These are phyloP conservation scores for Strobilomyces confusus DNA, from an alignment of 768 basidiomycete species.

Conservation along the genomic window DNA sequence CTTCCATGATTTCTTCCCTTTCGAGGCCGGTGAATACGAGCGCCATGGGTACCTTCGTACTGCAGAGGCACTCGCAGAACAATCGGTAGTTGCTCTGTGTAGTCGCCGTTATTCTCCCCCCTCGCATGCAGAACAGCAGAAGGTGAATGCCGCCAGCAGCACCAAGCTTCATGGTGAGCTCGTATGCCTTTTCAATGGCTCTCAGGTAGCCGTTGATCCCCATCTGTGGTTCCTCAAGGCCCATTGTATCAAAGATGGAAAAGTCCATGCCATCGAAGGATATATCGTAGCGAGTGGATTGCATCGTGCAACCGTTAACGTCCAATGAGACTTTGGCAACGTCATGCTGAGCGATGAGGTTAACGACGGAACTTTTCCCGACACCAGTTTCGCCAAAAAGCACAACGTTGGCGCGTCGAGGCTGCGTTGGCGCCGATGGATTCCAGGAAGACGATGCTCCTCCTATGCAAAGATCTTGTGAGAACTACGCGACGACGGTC, in stretches of 20 bases:
- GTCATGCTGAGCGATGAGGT: constrained; percentile 24
- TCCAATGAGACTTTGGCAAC: constrained; percentile 26
- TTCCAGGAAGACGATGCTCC: background rate
- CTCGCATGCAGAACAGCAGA: constrained; percentile 36
- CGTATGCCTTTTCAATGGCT: constrained; percentile 27
- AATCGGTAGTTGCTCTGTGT: no score
- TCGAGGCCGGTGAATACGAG: constrained; percentile 32
- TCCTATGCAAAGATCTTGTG: constrained; percentile 3
- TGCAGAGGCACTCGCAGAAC: constrained; percentile 36
- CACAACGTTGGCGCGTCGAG: constrained; percentile 30
- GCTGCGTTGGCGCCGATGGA: background rate
- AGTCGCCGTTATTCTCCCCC: constrained; percentile 28
- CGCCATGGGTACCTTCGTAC: constrained; percentile 30
- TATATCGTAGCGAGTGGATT: constrained; percentile 25
- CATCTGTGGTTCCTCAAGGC: constrained; percentile 31
- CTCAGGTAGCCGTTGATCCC: constrained; percentile 26
- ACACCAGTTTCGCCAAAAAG: constrained; percentile 42
- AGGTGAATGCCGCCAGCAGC: constrained; percentile 37
- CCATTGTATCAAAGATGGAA: constrained; percentile 32
- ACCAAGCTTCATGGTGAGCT: constrained; percentile 31
- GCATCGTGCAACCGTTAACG: constrained; percentile 35
- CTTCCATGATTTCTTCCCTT: background rate
- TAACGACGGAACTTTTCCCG: constrained; percentile 30
- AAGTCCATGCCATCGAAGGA: constrained; percentile 19
- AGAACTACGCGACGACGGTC: constrained; percentile 1